phyloP scores from a whole-genome alignment of 2,329 filamentous ascomycete species.

The Elsinoe australis region DNA sequence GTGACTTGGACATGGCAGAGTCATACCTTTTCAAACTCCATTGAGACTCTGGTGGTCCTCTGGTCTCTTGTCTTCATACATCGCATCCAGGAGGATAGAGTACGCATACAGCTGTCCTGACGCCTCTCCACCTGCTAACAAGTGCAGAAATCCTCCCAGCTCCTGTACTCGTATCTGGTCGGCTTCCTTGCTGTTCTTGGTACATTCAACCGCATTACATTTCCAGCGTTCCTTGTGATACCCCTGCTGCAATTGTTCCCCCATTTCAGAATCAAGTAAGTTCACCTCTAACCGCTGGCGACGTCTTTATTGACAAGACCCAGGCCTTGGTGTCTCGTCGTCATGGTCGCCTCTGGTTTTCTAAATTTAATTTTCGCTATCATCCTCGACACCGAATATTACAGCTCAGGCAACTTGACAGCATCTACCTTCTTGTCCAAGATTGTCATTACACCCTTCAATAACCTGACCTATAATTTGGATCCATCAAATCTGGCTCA shows the following conservation, averaged over 20 bases:
- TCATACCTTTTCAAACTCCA: conserved; percentile 95
- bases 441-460: conserved; percentile 45
- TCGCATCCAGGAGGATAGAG: conserved; percentile 72
- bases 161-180: conserved; percentile 67
- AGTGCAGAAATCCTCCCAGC: conserved; percentile 61
- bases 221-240: conserved; percentile 83
- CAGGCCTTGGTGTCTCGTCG: conserved; percentile 53
- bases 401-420: conserved; percentile 53
- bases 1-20: conserved; percentile 99
- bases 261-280: conserved; percentile 73
- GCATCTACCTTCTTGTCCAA: conserved; percentile 56
- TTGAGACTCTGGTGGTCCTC: conserved; percentile 85
- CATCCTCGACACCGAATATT: conserved; percentile 77
- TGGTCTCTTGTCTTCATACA: conserved; percentile 91
- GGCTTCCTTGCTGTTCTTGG: conserved; percentile 78
- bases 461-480: conserved; percentile 47
- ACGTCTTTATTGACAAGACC: conserved; percentile 2
- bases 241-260: conserved; percentile 76
- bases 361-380: conserved; percentile 68
- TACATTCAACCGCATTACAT: conserved; percentile 93
- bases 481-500: conserved; percentile 43
- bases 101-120: conserved; percentile 38
- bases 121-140: conserved; percentile 2
- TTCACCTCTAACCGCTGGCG: conserved; percentile 19
- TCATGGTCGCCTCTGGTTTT: conserved; percentile 57